Evolutionary conservation across 2,329 filamentous ascomycete genomes (phyloP), one percentile per base, ranked within the genome.

Genomic region (Diaporthe citri): DNA sequence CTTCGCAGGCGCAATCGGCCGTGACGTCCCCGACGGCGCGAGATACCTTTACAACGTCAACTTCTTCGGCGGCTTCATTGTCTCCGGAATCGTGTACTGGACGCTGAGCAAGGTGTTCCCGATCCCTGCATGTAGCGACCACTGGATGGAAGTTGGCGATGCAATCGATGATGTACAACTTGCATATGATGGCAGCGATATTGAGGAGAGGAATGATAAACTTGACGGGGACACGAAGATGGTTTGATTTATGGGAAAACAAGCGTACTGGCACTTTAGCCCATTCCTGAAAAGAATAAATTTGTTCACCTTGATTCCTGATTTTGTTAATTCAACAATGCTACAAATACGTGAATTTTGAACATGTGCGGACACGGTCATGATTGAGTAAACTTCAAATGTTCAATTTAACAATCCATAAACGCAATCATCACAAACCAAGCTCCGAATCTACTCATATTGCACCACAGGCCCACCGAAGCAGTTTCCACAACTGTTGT

Each of bases 11-110:
- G 95, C 94, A 0, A 90, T 98, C 36, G 95, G 95, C 0, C 82
- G 80, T 25, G 77, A 86, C 2, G 95, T 98, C 0, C 96, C 96
- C 0, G 86, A 90, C 8, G 95, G 93, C 1, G 96, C 96, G 2
- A 91, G 89, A 0, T 97, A 97, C 81, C 91, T 98, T 75, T 98
- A 97, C 87, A 94, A 95, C 78, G 81, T 98, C 79, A 98, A 98
- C 84, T 98, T 96, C 86, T 97, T 98, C 82, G 90, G 90, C 57
- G 96, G 96, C 0, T 96, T 97, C 81, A 87, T 95, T 62, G 89
- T 97, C 15, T 90, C 94, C 0, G 86, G 86, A 0, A 81, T 77
- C 0, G 84, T 92, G 10, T 98, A 98, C 84, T 97, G 90, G 85
- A 72, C 82, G 0, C 86, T 97, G 1, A 95, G 93, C 82, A 89